Percentiles rank a stretch among this genome's conserved stretches.
Conservation (phyloP, 2,329 filamentous ascomycete genomes). For the Talaromyces sp. region DNA sequence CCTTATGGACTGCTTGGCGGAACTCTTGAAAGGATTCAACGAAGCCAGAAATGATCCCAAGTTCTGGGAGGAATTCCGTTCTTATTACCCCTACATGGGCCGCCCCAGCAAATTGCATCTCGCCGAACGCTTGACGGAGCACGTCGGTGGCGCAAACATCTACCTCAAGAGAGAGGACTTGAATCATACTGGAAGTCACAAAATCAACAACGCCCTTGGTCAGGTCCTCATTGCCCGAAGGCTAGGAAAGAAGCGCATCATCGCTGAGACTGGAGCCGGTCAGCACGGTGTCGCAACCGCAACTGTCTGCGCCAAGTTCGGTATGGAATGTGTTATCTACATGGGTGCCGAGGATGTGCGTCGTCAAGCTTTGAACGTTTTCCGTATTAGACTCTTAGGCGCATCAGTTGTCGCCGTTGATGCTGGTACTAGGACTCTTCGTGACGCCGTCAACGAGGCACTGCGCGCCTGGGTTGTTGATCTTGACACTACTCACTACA, state of each 20-base stretch:
- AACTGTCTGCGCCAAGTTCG: slow-evolving; percentile 96
- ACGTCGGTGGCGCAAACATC: slow-evolving; percentile 90
- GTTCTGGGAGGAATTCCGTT: slow-evolving; percentile 97
- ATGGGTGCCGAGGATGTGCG: slow-evolving; percentile 98
- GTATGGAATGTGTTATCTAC: slow-evolving; percentile 96
- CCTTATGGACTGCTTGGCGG: slow-evolving; percentile 90
- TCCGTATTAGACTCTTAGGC: slow-evolving; percentile 94
- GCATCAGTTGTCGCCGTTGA: slow-evolving; percentile 91
- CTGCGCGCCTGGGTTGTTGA: slow-evolving; percentile 90
- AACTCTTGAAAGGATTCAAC: slow-evolving; percentile 90
- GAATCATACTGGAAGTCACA: slow-evolving; percentile 97
- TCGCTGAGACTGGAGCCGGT: slow-evolving; percentile 94
- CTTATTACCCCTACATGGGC: slow-evolving; percentile 97
- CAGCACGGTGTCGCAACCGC: slow-evolving; percentile 98
- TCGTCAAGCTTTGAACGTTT: slow-evolving; percentile 94
- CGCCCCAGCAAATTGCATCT: slow-evolving; percentile 88
- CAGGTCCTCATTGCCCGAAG: slow-evolving; percentile 83
- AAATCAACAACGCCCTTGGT: slow-evolving; percentile 98
- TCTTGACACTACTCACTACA: slow-evolving; percentile 94
- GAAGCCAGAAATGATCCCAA: slow-evolving; percentile 78
- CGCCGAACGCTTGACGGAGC: slow-evolving; percentile 81
- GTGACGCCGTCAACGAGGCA: slow-evolving; percentile 92
- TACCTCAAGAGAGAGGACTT: slow-evolving; percentile 97
- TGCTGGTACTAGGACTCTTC: slow-evolving; percentile 78
- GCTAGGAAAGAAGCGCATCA: slow-evolving; percentile 93